Evolutionary conservation across 2,329 filamentous ascomycete genomes (phyloP), one percentile per base, ranked within the genome.

Genomic region (Phialemoniopsis sp.): DNA sequence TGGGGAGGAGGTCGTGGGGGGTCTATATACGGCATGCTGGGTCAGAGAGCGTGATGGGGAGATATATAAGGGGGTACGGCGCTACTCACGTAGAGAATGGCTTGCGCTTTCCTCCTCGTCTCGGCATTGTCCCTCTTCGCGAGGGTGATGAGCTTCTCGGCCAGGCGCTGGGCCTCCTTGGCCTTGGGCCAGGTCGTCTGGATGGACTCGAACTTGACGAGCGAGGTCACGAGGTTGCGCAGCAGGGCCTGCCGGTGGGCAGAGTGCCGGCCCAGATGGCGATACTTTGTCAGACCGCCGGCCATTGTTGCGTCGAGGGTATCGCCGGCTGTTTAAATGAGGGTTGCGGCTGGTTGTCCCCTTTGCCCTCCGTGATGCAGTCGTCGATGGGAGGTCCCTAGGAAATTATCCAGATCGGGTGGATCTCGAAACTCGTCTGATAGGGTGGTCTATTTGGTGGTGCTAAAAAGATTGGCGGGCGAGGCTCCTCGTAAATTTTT

Each of bases 161-260:
- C 93, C 52, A 97, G 64, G 32, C 87, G 78, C 68, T 98, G 93
- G 15, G 93, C 87, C 70, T 98, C 93, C 68, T 97, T 98, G 35
- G 93, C 93, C 69, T 97, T 97, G 61, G 85, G 83, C 76, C 87
- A 96, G 67, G 93, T 95, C 37, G 93, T 98, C 48, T 85, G 82
- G 68, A 98, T 95, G 47, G 88, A 82, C 71, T 98, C 93, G 65
- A 95, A 82, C 64, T 87, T 78, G 68, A 98, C 86, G 50, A 98
- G 85, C 39, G 91, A 93, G 51, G 91, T 95, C 61, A 97, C 90
- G 45, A 98, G 76, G 67, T 97, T 96, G 57, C 93, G 89, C 51
- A 98, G 82, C 52, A 98, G 80, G 38, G 93, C 91, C 70, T 91
- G 81, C 60, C 93, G 81, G 62, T 96, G 93, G 40, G 91, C 73